Evolutionary conservation across 1,284 basidiomycete species (phyloP).

Genomic region (Marasmius oreades): DNA sequence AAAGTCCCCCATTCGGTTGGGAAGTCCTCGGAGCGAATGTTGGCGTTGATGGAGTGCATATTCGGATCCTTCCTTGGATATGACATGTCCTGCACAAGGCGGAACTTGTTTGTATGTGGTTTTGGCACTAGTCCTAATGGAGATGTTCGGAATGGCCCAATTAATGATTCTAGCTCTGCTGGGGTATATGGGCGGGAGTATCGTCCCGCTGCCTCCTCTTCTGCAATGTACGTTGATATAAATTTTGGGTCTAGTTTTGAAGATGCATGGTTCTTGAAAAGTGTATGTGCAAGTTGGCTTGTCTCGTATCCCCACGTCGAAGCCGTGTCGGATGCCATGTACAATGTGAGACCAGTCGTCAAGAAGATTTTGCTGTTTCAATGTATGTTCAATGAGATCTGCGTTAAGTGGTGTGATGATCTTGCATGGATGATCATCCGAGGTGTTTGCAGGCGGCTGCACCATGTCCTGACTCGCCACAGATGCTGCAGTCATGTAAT

Average conservation of each 20-base stretch:
- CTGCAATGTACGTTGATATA: conserved; percentile 25
- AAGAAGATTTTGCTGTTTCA: neutral
- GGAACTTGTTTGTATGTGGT: conserved; percentile 18
- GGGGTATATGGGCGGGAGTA: conserved; percentile 27
- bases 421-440: neutral
- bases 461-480: neutral
- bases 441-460: neutral
- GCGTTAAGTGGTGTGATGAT: neutral
- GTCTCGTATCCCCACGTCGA: conserved; percentile 25
- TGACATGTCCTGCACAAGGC: conserved; percentile 35
- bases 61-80: conserved; percentile 25
- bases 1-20: conserved; percentile 35
- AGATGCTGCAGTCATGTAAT: neutral
- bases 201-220: conserved; percentile 29
- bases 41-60: conserved; percentile 26
- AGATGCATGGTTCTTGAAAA: conserved; percentile 28
- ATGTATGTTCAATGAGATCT: too few relatives aligned
- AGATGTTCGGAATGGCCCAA: conserved; percentile 34
- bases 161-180: conserved; percentile 25
- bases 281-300: conserved; percentile 14
- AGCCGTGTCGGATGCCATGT: conserved; percentile 24
- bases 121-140: conserved; percentile 36
- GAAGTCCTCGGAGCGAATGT: conserved; percentile 28
- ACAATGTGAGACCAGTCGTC: conserved; percentile 19
- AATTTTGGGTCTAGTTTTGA: conserved; percentile 25